Conservation (phyloP, 805 yeast species). For the Jamesozyma spencerorum region DNA sequence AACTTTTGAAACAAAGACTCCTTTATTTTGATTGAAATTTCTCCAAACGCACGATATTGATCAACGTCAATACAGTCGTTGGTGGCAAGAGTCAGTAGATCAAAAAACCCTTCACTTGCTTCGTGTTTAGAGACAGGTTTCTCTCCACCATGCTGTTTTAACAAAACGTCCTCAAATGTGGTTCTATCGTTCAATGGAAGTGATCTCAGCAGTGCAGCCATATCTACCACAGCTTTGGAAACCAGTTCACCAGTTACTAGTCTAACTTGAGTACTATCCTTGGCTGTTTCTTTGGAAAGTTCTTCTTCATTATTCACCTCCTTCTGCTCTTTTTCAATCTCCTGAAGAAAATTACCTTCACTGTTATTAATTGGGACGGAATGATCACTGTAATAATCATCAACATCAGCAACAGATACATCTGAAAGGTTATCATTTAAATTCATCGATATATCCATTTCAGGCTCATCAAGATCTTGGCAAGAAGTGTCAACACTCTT, state of each 20-base stretch:
- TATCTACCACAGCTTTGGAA: conserved; percentile 21
- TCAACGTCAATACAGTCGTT: conserved; percentile 60
- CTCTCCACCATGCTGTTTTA: background rate
- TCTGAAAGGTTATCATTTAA: conserved; percentile 17
- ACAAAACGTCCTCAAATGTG: conserved; percentile 6
- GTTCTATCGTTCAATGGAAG: background rate
- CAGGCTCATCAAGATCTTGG: conserved; percentile 14
- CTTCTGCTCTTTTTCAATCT: too few species aligned
- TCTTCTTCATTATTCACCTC: too few species aligned
- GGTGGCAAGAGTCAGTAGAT: conserved; percentile 72
- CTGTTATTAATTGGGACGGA: too few species aligned
- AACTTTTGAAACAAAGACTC: too few species aligned
- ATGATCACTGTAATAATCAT: conserved; percentile 5
- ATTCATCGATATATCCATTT: conserved; percentile 21
- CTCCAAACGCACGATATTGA: too few species aligned
- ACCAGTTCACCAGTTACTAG: conserved; percentile 16
- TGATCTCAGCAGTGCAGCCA: conserved; percentile 22
- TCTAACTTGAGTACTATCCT: conserved; percentile 4
- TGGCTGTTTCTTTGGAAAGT: too few species aligned
- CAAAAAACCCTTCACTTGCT: conserved; percentile 51
- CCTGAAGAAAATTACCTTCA: too few species aligned
- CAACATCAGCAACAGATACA: conserved; percentile 4
- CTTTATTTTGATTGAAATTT: too few species aligned
- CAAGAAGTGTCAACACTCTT: conserved; percentile 8
- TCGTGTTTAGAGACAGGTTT: conserved; percentile 13